A percentile compares a stretch with the other conserved stretches of the same genome.
Evolutionary conservation across 768 basidiomycete species (phyloP).

Genomic region (Fistulinella prunicolor): DNA sequence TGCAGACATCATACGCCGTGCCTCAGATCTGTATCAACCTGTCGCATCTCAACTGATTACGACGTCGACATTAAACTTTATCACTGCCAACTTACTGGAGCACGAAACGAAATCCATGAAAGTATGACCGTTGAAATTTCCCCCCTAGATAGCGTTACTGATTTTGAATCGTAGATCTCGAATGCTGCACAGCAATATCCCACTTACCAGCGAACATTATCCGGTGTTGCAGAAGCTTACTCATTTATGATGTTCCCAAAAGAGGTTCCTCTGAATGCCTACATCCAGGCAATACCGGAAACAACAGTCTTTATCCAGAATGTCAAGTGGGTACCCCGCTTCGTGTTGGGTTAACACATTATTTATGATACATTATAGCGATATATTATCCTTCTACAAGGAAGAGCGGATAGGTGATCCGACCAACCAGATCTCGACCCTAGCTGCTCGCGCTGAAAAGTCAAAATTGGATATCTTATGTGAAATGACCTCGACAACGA

Average conservation of each 20-base stretch:
- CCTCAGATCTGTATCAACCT: conserved; percentile 26
- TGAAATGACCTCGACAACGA: conserved; percentile 26
- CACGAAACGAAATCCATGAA: conserved; percentile 28
- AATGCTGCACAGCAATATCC: conserved; percentile 26
- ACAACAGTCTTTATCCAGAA: conserved; percentile 33
- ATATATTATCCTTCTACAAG: conserved; percentile 41
- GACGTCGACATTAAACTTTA: conserved; percentile 34
- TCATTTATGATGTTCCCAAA: conserved; percentile 36
- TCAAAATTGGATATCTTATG: conserved; percentile 30
- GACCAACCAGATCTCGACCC: conserved; percentile 35
- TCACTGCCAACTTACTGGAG: conserved; percentile 36
- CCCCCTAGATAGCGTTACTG: neutral
- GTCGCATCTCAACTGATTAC: conserved; percentile 36
- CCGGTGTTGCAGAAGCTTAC: conserved; percentile 37
- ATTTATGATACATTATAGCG: conserved; percentile 23
- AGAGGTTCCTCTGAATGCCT: conserved; percentile 30
- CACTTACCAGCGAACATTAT: conserved; percentile 24
- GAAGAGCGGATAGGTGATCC: conserved; percentile 37
- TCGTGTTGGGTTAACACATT: neutral
- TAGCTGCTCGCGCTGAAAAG: conserved; percentile 22
- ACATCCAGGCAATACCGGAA: conserved; percentile 40
- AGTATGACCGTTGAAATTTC: conserved; percentile 7
- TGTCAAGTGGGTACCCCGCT: conserved; percentile 33
- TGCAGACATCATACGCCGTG: conserved; percentile 31
- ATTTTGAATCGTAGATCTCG: conserved; percentile 13